Conservation (phyloP, 129 eudicot genomes). For the Tanacetum coccineum region DNA sequence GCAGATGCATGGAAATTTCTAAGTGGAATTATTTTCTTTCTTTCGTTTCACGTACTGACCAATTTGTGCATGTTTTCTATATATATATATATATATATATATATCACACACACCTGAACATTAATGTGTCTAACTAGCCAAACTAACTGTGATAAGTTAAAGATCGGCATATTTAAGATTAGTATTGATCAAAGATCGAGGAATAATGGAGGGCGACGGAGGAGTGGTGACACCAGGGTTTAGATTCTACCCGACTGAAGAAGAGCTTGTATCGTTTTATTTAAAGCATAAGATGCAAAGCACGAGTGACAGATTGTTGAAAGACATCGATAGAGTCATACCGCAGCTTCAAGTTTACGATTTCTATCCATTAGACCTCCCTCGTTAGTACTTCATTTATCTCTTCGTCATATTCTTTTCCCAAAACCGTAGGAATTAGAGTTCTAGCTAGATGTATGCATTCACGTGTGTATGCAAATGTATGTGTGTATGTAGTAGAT, state of each 20-base stretch:
- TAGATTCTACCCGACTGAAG: conserved; percentile 58
- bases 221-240: conserved; percentile 37
- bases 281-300: conserved; percentile 37
- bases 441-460: too few species aligned
- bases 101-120: not conserved
- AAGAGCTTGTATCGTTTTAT: conserved; percentile 47
- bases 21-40: conserved; percentile 13
- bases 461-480: not conserved
- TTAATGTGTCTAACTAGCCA: not conserved
- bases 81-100: too few species aligned
- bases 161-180: conserved; percentile 8
- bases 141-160: not conserved
- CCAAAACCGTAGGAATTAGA: not conserved
- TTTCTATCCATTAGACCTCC: conserved; percentile 52
- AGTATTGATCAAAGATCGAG: not conserved
- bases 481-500: not conserved
- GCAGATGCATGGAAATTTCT: conserved; percentile 29
- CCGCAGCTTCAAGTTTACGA: conserved; percentile 46
- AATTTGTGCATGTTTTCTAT: not conserved
- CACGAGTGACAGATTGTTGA: not conserved
- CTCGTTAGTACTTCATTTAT: conserved; percentile 27
- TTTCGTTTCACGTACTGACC: conserved; percentile 5
- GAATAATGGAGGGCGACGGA: conserved; percentile 26
- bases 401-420: not conserved
- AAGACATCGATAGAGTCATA: conserved; percentile 36